Evolutionary conservation across 768 basidiomycete species (phyloP).

Genomic region (Pleurotus cornucopiae): DNA sequence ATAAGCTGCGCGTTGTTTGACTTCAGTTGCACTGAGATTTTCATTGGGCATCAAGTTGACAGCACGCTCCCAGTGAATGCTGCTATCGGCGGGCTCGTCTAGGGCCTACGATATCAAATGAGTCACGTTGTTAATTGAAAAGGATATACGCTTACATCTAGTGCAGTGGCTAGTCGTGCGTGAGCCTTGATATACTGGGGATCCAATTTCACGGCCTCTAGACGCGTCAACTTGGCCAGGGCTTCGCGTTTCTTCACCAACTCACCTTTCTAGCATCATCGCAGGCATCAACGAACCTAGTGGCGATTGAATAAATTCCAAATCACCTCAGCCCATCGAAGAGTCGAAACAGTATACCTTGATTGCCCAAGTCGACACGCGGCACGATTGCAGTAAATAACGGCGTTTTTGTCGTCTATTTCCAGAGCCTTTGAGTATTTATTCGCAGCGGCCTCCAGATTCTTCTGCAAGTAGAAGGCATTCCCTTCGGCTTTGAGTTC

Average conservation of each 20-base stretch:
- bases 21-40: constrained; percentile 24
- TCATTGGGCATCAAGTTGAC: constrained; percentile 23
- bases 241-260: not conserved
- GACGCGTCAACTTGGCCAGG: not conserved
- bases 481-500: constrained; percentile 19
- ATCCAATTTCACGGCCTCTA: constrained; percentile 33
- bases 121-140: not conserved
- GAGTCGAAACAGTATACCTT: not conserved
- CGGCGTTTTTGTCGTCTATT: constrained; percentile 13
- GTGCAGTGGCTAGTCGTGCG: constrained; percentile 32
- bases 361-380: constrained; percentile 14
- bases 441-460: constrained; percentile 9
- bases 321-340: not conserved
- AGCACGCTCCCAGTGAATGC: constrained; percentile 27
- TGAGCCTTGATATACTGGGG: constrained; percentile 38
- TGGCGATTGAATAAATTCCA: no score
- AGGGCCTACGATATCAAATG: constrained; percentile 16
- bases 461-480: constrained; percentile 14
- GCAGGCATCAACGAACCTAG: constrained; percentile 27
- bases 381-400: constrained; percentile 17
- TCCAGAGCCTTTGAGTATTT: constrained; percentile 13
- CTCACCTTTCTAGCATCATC: constrained; percentile 26
- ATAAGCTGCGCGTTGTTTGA: constrained; percentile 32
- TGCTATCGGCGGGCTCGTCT: constrained; percentile 13
- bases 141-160: constrained; percentile 18